Base-by-base conservation (phyloP, 768 basidiomycete species). In the Suillus subalutaceus region DNA sequence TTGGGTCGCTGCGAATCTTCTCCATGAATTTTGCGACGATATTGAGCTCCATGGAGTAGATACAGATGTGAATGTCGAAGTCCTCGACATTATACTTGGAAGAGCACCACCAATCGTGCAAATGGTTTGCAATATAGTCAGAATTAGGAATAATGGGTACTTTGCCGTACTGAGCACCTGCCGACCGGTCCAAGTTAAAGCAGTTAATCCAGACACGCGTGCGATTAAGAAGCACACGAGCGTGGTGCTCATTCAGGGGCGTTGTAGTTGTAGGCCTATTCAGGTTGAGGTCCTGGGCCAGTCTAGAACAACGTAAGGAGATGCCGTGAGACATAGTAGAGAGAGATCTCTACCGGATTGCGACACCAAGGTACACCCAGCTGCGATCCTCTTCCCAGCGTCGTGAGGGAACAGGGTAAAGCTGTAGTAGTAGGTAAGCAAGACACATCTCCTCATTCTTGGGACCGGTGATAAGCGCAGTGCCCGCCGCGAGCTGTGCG, bases 141-240 rank as follows among this genome's bases (percentile, higher is more conserved):
- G 84, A 82, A 69, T 90, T 87, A 67, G 83, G 83, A 74, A 97
- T 89, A 55, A 92, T 93, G 20, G 92, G 88, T 0, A 88, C 85
- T 78, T 94, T 94, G 64, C 96, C 96, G 77, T 96, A 94, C 75
- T 96, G 91, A 20, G 89, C 90, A 5, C 92, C 89, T 9, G 92
- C 90, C 6, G 94, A 96, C 30, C 94, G 89, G 76, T 98, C 96
- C 50, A 97, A 80, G 77, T 96, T 94, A 79, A 91, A 93, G 77
- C 93, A 96, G 73, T 90, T 92, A 65, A 97, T 79, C 95, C 95
- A 98, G 7, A 92, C 85, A 26, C 95, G 87, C 62, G 94, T 93
- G 50, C 96, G 89, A 73, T 96, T 97, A 64, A 95, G 85, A 78
- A 95, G 87, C 79, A 96, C 92, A 48, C 96, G 86, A 8, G 91